phyloP scores from a whole-genome alignment of 2,329 filamentous ascomycete genomes.

The Tolypocladium ophioglossoides region DNA sequence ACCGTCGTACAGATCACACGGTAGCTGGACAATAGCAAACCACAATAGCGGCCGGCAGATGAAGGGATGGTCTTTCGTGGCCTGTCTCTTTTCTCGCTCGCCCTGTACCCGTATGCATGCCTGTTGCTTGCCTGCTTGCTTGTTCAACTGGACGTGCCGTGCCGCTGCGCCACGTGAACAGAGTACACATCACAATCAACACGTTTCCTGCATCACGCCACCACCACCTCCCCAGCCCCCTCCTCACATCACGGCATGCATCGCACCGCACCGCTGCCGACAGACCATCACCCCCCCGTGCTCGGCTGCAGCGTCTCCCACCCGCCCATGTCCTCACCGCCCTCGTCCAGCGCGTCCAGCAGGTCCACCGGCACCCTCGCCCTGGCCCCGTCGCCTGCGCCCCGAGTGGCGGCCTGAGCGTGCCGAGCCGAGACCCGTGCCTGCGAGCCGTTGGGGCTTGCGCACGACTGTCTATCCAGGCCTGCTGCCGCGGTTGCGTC shows the following conservation, averaged over 20 bases:
- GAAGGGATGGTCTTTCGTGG: no score
- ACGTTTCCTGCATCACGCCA: neutral
- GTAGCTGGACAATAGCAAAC: no score
- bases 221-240: neutral
- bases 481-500: conserved; percentile 10
- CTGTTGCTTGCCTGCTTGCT: neutral
- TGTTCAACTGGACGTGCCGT: neutral
- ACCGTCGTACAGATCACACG: neutral
- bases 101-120: no score
- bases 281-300: neutral
- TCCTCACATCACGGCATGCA: neutral
- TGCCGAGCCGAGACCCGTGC: conserved; percentile 1
- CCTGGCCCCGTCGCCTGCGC: neutral
- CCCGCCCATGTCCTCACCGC: conserved; percentile 34
- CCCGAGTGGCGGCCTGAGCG: neutral
- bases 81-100: no score
- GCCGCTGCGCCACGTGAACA: neutral
- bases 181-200: neutral
- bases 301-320: conserved; percentile 47
- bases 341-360: conserved; percentile 39
- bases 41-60: no score
- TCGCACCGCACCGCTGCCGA: neutral
- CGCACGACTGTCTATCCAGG: conserved; percentile 8
- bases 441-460: conserved; percentile 5
- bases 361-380: conserved; percentile 21